Base-by-base conservation (phyloP, 495 filamentous ascomycete species). In the Xylaria acuta region DNA sequence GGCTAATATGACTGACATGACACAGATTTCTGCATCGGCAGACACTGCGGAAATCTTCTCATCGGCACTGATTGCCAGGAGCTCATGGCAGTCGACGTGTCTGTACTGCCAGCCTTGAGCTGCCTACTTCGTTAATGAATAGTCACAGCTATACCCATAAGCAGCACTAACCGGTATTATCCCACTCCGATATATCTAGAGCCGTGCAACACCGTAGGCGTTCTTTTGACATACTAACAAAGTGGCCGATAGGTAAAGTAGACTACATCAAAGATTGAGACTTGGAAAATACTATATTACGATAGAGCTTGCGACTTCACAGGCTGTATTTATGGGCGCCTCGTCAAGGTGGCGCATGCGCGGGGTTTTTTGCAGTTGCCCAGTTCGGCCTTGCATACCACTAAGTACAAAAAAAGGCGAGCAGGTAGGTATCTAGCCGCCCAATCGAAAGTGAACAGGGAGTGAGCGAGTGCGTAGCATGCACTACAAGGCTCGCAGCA, bases 101-200 rank as follows among this genome's bases (percentile, higher is more conserved):
- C 47, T 64, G 20, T 18, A 0, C 0, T 22, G 8, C 69, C 45
- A 70, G 34, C 56, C 69, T 54, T 18, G 53, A 25, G 27, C 67
- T 70, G 11, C 1, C 2, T 49, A 22, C 66, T 58, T 20, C 16
- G 53, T 69, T 7, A 62, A 51, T 27, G 27, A 16, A 27, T 9
- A 32, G 8, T 30, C 56, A 51, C 41, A 11, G 8, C n/a, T 18
- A 14, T 27, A 3, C 18, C 1, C n/a, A 12, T 16, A 60, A 8
- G 40, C 20, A 0, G 6, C 0, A 38, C 54, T 47, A 27, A 70
- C 67, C 30, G 4, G 8, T 18, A n/a, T 70, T 18, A n/a, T 70
- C 27, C 67, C 67, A 70, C 41, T 70, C 67, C 3, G 16, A 60
- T 47, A 51, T 16, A 25, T 70, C 41, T 5, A 62, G 41, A 18